Evolutionary conservation across 139 green algal genomes (phyloP), one percentile per base, ranked within the genome.

Genomic region (Coelastrella sp.): DNA sequence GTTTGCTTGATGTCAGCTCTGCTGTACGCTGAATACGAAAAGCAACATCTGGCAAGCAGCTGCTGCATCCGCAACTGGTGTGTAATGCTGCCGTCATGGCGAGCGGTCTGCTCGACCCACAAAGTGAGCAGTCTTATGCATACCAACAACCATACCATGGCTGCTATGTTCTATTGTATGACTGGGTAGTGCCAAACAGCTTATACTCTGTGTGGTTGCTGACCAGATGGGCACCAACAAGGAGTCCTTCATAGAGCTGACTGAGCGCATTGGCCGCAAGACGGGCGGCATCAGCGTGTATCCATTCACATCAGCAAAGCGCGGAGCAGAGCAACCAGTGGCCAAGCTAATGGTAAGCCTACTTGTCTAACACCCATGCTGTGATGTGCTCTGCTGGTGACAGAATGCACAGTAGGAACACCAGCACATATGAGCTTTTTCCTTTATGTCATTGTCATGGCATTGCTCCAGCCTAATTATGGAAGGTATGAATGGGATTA

Each of bases 181-280:
- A 70, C 63, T 70, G 15, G 4, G 12, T 4, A 17, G 17, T 20
- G n/a, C 19, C 68, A 81, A 15, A 8, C 27, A n/a, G 20, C 14
- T 22, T 79, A 12, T 57, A 7, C 25, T 57, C 7, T 78, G 0
- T 14, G 4, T 66, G 17, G 15, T 56, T 19, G 6, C 17, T n/a
- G 17, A 9, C 0, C 87, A 91, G 88, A 92, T 92, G 89, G 82
- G 89, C 82, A 89, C 89, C 9, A 19, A 79, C 12, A 96, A 94
- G 58, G 96, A 99, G 93, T 95, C 76, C 89, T 99, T 99, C 73
- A 91, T 99, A 7, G 94, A 99, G 92, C 95, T 99, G 57, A 99
- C 96, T 4, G 97, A 99, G 93, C 94, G 96, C 89, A 99, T 99
- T 91, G 98, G 97, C 10, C 95, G 97, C 89, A 99, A 99, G 93